phyloP scores from a whole-genome alignment of 768 basidiomycete genomes.

The Kwoniella mangroviensis region DNA sequence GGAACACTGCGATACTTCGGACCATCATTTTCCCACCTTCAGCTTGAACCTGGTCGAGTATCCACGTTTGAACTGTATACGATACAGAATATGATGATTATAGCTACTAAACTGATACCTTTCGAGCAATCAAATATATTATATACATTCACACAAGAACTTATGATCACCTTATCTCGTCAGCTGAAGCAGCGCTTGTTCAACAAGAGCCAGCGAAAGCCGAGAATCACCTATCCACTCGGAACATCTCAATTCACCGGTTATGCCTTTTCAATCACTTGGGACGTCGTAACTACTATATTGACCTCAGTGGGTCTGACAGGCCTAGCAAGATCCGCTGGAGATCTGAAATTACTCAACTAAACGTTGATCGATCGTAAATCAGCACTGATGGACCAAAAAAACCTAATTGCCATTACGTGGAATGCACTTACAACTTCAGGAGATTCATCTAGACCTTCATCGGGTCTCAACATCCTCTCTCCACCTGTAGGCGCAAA shows the following conservation, averaged over 20 bases:
- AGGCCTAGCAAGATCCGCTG: slow-evolving; percentile 22
- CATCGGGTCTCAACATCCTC: slow-evolving; percentile 26
- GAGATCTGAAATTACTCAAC: slow-evolving; percentile 34
- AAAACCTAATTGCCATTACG: not conserved
- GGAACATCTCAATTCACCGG: not conserved
- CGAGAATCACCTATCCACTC: not conserved
- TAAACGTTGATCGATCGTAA: not conserved
- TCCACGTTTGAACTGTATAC: not conserved
- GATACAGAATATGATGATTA: too few relatives aligned
- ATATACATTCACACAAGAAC: too few relatives aligned
- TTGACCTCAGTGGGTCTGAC: slow-evolving; percentile 29
- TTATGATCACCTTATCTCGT: too few relatives aligned
- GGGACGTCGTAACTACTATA: slow-evolving; percentile 30
- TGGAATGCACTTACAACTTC: slow-evolving; percentile 17
- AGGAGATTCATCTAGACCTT: slow-evolving; percentile 20
- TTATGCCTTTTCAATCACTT: slow-evolving; percentile 33
- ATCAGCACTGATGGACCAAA: not conserved
- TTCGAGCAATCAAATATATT: too few relatives aligned
- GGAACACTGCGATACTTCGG: not conserved
- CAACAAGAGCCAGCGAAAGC: too few relatives aligned
- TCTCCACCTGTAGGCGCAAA: slow-evolving; percentile 38
- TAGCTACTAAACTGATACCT: too few relatives aligned
- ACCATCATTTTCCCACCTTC: not conserved
- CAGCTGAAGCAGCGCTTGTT: too few relatives aligned
- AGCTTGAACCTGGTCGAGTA: not conserved